phyloP scores from a whole-genome alignment of 441 rosid species.

The Raphanus hybrid region DNA sequence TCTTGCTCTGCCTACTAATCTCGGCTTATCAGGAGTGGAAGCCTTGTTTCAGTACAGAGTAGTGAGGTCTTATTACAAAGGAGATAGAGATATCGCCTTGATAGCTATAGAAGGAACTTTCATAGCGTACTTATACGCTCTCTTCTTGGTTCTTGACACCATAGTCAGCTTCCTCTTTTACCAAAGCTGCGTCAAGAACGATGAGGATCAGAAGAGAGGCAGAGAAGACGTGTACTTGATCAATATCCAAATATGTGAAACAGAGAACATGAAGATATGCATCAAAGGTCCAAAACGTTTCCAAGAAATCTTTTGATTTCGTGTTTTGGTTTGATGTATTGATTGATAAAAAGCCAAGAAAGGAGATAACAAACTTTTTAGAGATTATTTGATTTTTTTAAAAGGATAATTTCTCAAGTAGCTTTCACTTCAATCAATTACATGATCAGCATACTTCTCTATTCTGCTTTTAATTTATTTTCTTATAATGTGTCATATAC shows the following conservation, averaged over 20 bases:
- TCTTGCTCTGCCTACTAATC: slow-evolving; percentile 60
- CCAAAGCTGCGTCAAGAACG: slow-evolving; percentile 52
- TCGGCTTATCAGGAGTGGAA: slow-evolving; percentile 62
- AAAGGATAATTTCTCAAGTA: not conserved
- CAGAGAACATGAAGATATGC: slow-evolving; percentile 22
- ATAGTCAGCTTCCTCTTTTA: slow-evolving; percentile 56
- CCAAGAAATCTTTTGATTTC: not conserved
- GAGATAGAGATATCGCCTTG: slow-evolving; percentile 29
- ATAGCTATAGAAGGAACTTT: slow-evolving; percentile 58
- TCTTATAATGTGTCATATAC: no score
- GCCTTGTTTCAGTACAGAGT: slow-evolving; percentile 71
- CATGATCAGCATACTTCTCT: no score
- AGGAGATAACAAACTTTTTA: not conserved
- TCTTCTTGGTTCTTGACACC: slow-evolving; percentile 67
- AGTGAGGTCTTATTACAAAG: slow-evolving; percentile 38
- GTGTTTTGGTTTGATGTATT: not conserved
- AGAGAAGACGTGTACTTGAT: slow-evolving; percentile 40
- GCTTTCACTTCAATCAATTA: no score
- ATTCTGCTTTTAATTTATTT: no score
- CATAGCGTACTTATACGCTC: slow-evolving; percentile 69
- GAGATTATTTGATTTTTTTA: not conserved
- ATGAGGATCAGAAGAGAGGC: slow-evolving; percentile 28
- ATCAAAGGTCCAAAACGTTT: slow-evolving; percentile 42
- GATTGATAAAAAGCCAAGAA: not conserved
- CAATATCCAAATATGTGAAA: slow-evolving; percentile 45